Conservation (phyloP, 371 early-diverging fungal genomes). For the Rhizopus delemar region DNA sequence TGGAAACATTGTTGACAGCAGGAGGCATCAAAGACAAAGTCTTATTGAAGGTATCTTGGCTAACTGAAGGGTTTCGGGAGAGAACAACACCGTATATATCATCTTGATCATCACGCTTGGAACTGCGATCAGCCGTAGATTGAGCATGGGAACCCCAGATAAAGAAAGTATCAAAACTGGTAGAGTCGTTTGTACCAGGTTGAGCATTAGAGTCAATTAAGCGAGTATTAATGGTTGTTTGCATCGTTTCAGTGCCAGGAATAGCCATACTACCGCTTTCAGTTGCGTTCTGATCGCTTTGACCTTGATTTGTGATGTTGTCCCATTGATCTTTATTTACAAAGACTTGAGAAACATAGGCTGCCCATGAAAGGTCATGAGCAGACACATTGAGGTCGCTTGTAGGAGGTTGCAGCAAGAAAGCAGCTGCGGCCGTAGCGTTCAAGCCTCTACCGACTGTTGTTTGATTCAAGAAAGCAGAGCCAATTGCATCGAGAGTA, state of each 20-base stretch:
- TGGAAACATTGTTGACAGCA: constrained; percentile 9
- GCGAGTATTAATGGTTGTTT: constrained; percentile 17
- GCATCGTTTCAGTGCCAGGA: constrained; percentile 12
- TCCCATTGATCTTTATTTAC: constrained; percentile 26
- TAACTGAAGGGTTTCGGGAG: constrained; percentile 15
- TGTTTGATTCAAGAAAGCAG: constrained; percentile 17
- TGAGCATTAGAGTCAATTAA: constrained; percentile 25
- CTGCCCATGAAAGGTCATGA: constrained; percentile 16
- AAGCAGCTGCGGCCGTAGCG: constrained; percentile 17
- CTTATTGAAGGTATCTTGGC: constrained; percentile 22
- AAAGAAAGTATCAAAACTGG: constrained; percentile 24
- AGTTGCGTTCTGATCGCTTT: constrained; percentile 2
- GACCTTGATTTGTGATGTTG: constrained; percentile 18
- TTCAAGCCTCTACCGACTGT: constrained; percentile 9
- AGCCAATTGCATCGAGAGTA: constrained; percentile 15
- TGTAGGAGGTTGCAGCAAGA: constrained; percentile 17
- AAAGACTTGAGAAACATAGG: constrained; percentile 25
- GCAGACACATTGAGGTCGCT: constrained; percentile 6
- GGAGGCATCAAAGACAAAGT: constrained; percentile 17
- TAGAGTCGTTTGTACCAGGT: constrained; percentile 14
- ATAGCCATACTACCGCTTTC: constrained; percentile 18
- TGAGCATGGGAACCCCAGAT: constrained; percentile 16
- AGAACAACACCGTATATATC: constrained; percentile 20
- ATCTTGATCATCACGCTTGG: constrained; percentile 13
- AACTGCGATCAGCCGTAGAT: neutral